phyloP scores from a whole-genome alignment of 345 rosid genomes.

The Eucalyptus viminalis region DNA sequence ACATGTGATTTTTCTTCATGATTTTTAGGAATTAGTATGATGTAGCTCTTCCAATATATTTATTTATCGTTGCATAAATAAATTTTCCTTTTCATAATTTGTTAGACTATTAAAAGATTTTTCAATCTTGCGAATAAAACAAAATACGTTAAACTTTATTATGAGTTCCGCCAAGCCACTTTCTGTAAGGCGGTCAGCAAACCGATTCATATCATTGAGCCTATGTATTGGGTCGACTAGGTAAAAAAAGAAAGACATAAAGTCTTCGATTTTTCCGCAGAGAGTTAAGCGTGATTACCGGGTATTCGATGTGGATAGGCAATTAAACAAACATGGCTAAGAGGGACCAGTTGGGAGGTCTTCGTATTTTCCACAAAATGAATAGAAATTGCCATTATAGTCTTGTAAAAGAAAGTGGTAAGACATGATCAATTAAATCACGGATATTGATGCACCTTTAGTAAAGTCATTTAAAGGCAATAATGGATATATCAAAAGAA shows the following conservation, averaged over 20 bases:
- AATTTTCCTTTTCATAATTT: neutral
- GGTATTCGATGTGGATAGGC: neutral
- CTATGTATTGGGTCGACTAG: neutral
- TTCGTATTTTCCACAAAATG: neutral
- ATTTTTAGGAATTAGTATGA: neutral
- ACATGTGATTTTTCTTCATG: neutral
- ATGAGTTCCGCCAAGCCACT: neutral
- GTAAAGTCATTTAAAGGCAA: neutral
- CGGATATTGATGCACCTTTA: neutral
- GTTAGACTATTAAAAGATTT: neutral
- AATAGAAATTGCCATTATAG: neutral
- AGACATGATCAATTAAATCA: neutral
- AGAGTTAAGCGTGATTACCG: neutral
- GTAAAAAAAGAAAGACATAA: neutral
- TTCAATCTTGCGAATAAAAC: neutral
- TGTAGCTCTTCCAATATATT: neutral
- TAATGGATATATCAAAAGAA: neutral
- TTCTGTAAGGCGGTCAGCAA: neutral
- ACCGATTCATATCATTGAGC: neutral
- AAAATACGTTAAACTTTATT: neutral
- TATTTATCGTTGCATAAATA: neutral
- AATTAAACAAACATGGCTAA: neutral
- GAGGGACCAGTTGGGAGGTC: neutral
- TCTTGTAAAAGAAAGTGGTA: neutral
- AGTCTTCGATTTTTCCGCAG: neutral